These are phyloP conservation scores for Nicotiana undulata DNA, from an alignment of 257 asterid genomes.

Conservation along the genomic window DNA sequence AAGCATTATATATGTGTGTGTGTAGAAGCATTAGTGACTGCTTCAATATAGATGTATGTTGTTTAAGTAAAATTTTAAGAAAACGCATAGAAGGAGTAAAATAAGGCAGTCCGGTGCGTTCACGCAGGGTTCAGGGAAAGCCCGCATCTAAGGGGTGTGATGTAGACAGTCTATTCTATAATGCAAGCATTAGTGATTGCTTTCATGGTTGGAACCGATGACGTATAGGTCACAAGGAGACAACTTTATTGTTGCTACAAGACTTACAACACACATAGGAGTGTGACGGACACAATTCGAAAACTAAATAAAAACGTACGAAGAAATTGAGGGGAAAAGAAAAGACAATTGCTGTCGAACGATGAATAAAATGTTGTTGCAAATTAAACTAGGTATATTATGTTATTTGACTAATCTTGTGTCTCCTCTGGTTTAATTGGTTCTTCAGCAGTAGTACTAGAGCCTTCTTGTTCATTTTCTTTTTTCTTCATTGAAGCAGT, in stretches of 20 bases:
- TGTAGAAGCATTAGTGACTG: too few species aligned
- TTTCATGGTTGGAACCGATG: too few species aligned
- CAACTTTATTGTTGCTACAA: too few species aligned
- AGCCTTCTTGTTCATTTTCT: background rate
- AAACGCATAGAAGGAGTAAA: background rate
- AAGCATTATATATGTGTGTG: too few species aligned
- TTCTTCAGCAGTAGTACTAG: background rate
- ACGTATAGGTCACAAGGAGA: too few species aligned
- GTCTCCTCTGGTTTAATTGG: background rate
- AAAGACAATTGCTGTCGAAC: background rate
- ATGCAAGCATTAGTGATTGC: too few species aligned
- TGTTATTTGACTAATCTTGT: background rate
- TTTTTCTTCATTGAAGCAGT: slow-evolving; percentile 37
- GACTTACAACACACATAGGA: background rate
- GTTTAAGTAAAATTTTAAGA: background rate
- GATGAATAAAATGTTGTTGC: background rate
- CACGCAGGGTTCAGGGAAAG: rapidly evolving
- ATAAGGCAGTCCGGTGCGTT: too few species aligned
- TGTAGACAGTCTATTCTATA: too few species aligned
- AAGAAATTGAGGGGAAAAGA: too few species aligned
- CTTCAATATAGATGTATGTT: background rate
- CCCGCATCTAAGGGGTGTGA: too few species aligned
- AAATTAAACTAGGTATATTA: background rate
- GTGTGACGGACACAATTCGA: background rate
- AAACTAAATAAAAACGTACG: too few species aligned